Evolutionary conservation across 805 yeast genomes (phyloP).

Genomic region (Yarrowia hollandica): DNA sequence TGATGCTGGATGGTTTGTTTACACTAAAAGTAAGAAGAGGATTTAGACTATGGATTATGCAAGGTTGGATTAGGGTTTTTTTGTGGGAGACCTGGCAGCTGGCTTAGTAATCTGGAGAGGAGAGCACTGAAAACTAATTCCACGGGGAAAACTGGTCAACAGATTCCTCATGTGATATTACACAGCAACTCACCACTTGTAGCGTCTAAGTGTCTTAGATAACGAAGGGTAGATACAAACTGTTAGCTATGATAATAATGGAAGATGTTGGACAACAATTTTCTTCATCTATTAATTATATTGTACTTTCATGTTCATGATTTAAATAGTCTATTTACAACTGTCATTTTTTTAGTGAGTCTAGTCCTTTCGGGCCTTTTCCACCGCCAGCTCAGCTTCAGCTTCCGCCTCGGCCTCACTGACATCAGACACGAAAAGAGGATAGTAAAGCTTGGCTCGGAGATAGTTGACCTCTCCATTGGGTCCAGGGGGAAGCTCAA

Average conservation of each 20-base stretch:
- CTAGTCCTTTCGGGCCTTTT: background rate
- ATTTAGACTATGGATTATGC: conserved; percentile 20
- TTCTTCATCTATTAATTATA: too few species aligned
- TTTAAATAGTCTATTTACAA: conserved; percentile 16
- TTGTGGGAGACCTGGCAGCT: too few species aligned
- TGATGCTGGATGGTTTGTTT: conserved; percentile 11
- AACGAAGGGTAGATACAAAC: too few species aligned
- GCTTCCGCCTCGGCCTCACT: conserved; percentile 4
- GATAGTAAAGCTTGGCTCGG: conserved; percentile 14
- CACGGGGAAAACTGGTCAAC: too few species aligned
- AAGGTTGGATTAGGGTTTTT: background rate
- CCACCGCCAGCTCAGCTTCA: background rate
- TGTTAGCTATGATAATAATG: too few species aligned
- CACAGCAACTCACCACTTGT: too few species aligned
- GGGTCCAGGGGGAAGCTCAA: conserved; percentile 36
- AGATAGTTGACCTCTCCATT: conserved; percentile 22
- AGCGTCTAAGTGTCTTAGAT: too few species aligned
- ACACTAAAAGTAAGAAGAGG: background rate
- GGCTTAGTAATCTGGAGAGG: too few species aligned
- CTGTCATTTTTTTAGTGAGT: background rate
- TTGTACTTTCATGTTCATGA: too few species aligned
- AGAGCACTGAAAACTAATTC: too few species aligned
- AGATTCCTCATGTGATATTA: too few species aligned
- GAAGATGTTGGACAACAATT: too few species aligned
- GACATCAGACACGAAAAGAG: conserved; percentile 6